Evolutionary conservation across 164 flowering plant species (phyloP), one percentile per base, ranked within the genome.

Genomic region (Santalum album): DNA sequence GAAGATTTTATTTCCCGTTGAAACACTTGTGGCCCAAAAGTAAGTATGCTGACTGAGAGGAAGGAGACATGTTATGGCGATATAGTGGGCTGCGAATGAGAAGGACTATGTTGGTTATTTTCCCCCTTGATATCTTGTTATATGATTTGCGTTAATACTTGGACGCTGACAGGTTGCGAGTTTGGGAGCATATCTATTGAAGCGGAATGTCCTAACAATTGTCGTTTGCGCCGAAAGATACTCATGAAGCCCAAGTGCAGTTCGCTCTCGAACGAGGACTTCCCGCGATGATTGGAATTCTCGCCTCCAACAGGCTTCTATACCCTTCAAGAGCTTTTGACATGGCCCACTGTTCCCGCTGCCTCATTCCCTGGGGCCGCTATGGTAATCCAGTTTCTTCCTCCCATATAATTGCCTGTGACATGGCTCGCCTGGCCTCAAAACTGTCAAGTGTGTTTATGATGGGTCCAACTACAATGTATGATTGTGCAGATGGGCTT

Each of bases 281-380:
- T 7, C 99, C 99, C 3, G 99, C 99, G n/a, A 61, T 94, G 78
- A 75, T 89, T 16, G 99, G 95, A 14, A 63, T 94, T 9, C 50
- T 94, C 1, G 88, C 96, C 45, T 68, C 96, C n/a, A 66, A 60
- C 1, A 68, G 95, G 61, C 89, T 87, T 24, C 99, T 97, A 26
- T 94, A 83, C 67, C 99, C 99, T 12, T 75, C 97, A 0, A 70
- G 92, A 48, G 81, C 97, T 12, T 92, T 92, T 49, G 96, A 92
- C 74, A 75, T 92, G 83, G 96, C 96, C 34, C 99, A 92, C 66
- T 92, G 99, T 55, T 89, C 99, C 17, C 81, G 99, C 1, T 92
- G 99, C 72, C 94, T 92, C 52, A 87, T 94, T 47, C 97, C 96
- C 0, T 94, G 97, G 97, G 86, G 74, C 57, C 69, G 64, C 18